Evolutionary conservation across 2,329 filamentous ascomycete genomes (phyloP).

Genomic region (Botrytis cinerea): DNA sequence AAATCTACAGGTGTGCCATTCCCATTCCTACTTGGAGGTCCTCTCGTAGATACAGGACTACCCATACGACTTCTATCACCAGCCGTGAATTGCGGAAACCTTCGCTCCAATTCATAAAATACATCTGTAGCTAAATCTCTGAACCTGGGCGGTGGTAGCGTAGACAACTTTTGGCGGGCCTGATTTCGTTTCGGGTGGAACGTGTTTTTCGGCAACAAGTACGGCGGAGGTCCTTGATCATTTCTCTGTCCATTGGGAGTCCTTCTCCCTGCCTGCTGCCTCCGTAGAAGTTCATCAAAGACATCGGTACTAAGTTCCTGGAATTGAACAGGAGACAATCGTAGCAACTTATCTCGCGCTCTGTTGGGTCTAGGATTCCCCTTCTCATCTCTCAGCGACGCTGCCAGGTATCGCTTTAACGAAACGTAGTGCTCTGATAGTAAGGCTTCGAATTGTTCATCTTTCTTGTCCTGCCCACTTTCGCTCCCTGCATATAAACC

Average conservation of each 20-base stretch:
- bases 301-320: conserved; percentile 97
- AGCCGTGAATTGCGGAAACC: conserved; percentile 78
- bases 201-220: conserved; percentile 77
- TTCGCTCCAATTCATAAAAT: conserved; percentile 88
- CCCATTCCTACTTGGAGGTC: conserved; percentile 55
- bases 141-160: conserved; percentile 82
- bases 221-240: conserved; percentile 62
- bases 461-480: conserved; percentile 64
- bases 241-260: conserved; percentile 53
- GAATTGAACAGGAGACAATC: conserved; percentile 89
- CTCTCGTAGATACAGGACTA: conserved; percentile 68
- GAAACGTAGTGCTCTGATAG: conserved; percentile 80
- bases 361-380: conserved; percentile 77
- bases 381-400: conserved; percentile 72
- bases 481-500: conserved; percentile 67
- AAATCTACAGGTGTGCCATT: conserved; percentile 59
- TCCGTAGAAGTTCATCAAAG: conserved; percentile 87
- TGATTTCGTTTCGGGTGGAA: conserved; percentile 98
- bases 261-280: conserved; percentile 67
- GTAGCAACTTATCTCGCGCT: conserved; percentile 89
- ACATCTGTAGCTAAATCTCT: conserved; percentile 93
- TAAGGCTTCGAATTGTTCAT: conserved; percentile 63
- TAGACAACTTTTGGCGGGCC: conserved; percentile 92
- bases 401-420: conserved; percentile 66
- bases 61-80: conserved; percentile 68